Evolutionary conservation across 2,329 filamentous ascomycete species (phyloP), one percentile per base, ranked within the genome.

Genomic region (Neocucurbitaria cava): DNA sequence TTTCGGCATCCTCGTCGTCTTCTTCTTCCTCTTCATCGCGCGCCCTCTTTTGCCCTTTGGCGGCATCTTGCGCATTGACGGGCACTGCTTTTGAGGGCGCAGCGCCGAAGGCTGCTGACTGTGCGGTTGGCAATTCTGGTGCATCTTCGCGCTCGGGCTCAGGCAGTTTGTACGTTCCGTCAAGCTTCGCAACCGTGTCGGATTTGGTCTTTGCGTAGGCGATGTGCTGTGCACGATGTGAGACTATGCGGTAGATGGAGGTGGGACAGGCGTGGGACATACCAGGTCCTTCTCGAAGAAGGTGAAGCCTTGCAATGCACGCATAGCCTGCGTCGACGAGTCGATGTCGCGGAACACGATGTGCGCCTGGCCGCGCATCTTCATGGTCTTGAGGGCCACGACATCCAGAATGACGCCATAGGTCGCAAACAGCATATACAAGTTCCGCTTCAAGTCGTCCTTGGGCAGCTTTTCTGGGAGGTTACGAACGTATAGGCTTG

Each of bases 361-460:
- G 71, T 98, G 95, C 58, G 95, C 95, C 78, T 99, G 95, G 3
- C 95, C 95, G 45, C 95, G 89, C 93, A 98, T 97, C 79, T 92
- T 92, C 75, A 83, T 83, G 1, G 91, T 96, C 79, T 92, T 96
- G 66, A 97, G 82, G 26, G 91, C 91, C 44, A 97, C 90, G 18
- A 99, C 86, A 73, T 99, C 95, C 54, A 99, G 85, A 15, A 99
- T 90, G 0, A 92, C 87, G 36, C 95, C 95, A 73, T 96, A 96
- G 13, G 92, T 96, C 10, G 92, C 92, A 76, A 98, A 98, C 11
- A 98, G 85, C 76, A 92, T 90, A 79, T 99, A 99, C 26, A 99
- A 84, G 5, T 89, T 89, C 41, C 91, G 89, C 69, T 92, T 88
- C 38, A 99, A 79, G 74, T 98, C 93, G 57, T 86, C 82, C 76